Evolutionary conservation across 2,329 filamentous ascomycete species (phyloP).

Genomic region (Lasiodiplodia hormozganensis): DNA sequence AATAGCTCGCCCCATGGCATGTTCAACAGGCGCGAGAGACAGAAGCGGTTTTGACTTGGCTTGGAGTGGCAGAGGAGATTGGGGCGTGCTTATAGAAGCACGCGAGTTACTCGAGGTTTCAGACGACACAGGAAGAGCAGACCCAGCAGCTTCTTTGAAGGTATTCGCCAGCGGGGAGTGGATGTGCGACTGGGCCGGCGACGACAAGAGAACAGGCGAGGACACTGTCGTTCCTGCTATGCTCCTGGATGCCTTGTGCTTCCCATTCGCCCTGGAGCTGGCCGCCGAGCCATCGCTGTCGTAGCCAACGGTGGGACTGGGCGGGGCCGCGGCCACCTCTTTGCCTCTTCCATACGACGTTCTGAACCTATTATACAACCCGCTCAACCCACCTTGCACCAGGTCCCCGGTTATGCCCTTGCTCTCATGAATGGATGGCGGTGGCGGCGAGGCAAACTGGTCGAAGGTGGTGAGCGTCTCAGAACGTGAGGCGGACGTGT

Average conservation of each 20-base stretch:
- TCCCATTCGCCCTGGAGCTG: constrained; percentile 35
- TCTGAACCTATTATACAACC: constrained; percentile 84
- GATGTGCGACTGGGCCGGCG: constrained; percentile 43
- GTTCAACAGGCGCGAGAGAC: constrained; percentile 32
- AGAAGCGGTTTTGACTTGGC: constrained; percentile 41
- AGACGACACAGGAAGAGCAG: constrained; percentile 34
- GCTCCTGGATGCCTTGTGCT: constrained; percentile 36
- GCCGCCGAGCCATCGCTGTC: constrained; percentile 39
- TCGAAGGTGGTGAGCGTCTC: constrained; percentile 91
- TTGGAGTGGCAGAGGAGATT: constrained; percentile 37
- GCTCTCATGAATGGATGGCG: constrained; percentile 66
- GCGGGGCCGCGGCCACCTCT: constrained; percentile 53
- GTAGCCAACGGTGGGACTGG: constrained; percentile 42
- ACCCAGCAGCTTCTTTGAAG: constrained; percentile 42
- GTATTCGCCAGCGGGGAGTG: constrained; percentile 47
- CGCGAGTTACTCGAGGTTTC: constrained; percentile 34
- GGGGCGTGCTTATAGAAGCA: constrained; percentile 42
- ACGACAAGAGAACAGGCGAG: constrained; percentile 45
- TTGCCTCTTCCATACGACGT: constrained; percentile 79
- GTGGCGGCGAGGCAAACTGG: constrained; percentile 79
- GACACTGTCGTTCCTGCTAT: constrained; percentile 41
- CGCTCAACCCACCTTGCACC: constrained; percentile 85
- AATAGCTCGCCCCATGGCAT: constrained; percentile 13
- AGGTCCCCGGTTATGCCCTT: constrained; percentile 75
- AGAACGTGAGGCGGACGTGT: constrained; percentile 84